phyloP scores from a whole-genome alignment of 352 stramenopile species.

The Thalassiosira hispida region DNA sequence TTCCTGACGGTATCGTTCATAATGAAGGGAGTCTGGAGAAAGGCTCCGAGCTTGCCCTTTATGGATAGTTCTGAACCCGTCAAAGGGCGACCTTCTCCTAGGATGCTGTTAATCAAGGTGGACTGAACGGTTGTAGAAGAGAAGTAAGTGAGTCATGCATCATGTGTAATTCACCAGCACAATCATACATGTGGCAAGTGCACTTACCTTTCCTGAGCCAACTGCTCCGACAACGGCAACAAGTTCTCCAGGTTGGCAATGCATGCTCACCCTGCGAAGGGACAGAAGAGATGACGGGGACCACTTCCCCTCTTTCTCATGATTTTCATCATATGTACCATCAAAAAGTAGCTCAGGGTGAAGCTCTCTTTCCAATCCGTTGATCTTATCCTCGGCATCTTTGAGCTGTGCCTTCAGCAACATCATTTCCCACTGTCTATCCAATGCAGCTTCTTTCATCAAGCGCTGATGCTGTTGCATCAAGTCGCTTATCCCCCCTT shows the following conservation, averaged over 20 bases:
- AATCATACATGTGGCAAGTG: too few relatives aligned
- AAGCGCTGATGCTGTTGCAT: slow-evolving; percentile 30
- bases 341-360: slow-evolving; percentile 5
- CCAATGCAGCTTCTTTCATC: slow-evolving; percentile 30
- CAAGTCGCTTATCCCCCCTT: slow-evolving; percentile 17
- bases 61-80: slow-evolving; percentile 75
- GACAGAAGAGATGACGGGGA: slow-evolving; percentile 47
- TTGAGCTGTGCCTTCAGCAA: slow-evolving; percentile 69
- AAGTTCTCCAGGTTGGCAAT: slow-evolving; percentile 86
- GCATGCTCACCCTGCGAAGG: slow-evolving; percentile 73
- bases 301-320: slow-evolving; percentile 38
- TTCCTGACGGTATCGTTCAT: slow-evolving; percentile 95
- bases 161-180: too few relatives aligned
- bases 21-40: slow-evolving; percentile 94
- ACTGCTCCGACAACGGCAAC: slow-evolving; percentile 86
- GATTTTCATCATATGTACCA: neutral
- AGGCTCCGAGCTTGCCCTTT: slow-evolving; percentile 91
- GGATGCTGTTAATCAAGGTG: slow-evolving; percentile 79
- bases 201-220: slow-evolving; percentile 72
- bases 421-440: slow-evolving; percentile 66
- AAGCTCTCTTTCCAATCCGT: slow-evolving; percentile 30
- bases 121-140: slow-evolving; percentile 54
- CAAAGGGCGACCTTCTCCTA: slow-evolving; percentile 84
- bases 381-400: slow-evolving; percentile 67
- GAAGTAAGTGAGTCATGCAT: too few relatives aligned